phyloP scores from a whole-genome alignment of 495 filamentous ascomycete genomes.

The Penicillium ucsense region DNA sequence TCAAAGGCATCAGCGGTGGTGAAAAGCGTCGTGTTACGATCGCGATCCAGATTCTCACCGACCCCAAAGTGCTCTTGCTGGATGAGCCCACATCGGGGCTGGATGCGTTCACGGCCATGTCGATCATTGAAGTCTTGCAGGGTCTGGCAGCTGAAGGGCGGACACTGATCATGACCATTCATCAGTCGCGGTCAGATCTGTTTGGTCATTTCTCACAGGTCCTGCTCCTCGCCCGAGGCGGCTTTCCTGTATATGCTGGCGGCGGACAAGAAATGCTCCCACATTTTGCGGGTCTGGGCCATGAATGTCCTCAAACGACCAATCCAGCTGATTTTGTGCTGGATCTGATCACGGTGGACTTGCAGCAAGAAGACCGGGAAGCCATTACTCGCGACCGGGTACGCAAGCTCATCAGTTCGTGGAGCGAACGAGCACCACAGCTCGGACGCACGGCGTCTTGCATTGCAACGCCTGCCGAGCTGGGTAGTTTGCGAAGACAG shows the following conservation, averaged over 20 bases:
- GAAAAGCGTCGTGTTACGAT: conserved; percentile 69
- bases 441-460: conserved; percentile 19
- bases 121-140: conserved; percentile 61
- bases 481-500: conserved; percentile 52
- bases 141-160: conserved; percentile 63
- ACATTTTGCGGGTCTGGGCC: conserved; percentile 50
- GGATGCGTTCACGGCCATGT: conserved; percentile 66
- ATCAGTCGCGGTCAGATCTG: conserved; percentile 64
- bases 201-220: conserved; percentile 62
- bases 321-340: conserved; percentile 71
- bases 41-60: conserved; percentile 64
- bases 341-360: conserved; percentile 64
- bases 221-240: conserved; percentile 59
- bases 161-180: conserved; percentile 63
- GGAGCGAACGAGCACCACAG: conserved; percentile 18
- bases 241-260: conserved; percentile 56
- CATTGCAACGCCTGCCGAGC: conserved; percentile 57
- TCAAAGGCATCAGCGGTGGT: conserved; percentile 70
- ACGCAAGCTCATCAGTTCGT: conserved; percentile 40
- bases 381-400: conserved; percentile 49
- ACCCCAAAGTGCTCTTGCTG: conserved; percentile 57
- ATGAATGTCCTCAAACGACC: conserved; percentile 52
- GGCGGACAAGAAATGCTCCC: conserved; percentile 52
- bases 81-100: conserved; percentile 71
- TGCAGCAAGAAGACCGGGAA: conserved; percentile 52